Evolutionary conservation across 73 alveolate species (phyloP).

Genomic region (Paramecium biaurelia): DNA sequence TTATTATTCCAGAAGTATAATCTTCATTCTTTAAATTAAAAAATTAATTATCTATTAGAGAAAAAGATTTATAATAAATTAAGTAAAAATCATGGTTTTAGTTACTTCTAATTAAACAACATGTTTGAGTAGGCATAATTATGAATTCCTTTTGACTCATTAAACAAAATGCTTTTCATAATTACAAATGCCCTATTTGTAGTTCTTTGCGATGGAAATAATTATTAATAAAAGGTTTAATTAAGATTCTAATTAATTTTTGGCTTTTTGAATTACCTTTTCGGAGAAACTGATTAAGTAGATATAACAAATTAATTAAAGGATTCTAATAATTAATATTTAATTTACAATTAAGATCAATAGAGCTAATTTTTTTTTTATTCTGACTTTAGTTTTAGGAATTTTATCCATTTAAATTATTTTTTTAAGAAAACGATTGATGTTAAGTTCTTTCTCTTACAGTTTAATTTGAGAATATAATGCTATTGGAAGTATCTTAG

Average conservation of each 20-base stretch:
- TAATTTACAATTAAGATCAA: not conserved
- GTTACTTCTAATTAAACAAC: not conserved
- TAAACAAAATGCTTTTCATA: not conserved
- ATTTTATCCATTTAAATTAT: not conserved
- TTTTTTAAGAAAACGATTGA: not conserved
- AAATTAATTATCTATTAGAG: not conserved
- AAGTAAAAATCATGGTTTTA: not conserved
- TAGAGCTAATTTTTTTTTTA: not conserved
- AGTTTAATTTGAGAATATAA: not conserved
- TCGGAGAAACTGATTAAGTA: not conserved
- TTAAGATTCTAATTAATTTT: not conserved
- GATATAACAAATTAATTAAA: not conserved
- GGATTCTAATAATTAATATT: not conserved
- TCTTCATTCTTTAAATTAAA: too few relatives aligned
- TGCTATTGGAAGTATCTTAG: not conserved
- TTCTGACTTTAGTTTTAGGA: not conserved
- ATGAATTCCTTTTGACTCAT: constrained; percentile 5
- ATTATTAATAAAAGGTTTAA: not conserved
- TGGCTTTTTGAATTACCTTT: not conserved
- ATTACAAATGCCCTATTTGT: not conserved
- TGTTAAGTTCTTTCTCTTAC: not conserved
- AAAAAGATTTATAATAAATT: not conserved
- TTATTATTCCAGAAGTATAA: too few relatives aligned
- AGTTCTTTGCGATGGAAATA: not conserved
- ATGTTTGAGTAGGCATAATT: not conserved